A percentile compares a stretch with the other conserved stretches of the same genome.
Conservation (phyloP, 2,329 filamentous ascomycete genomes). For the Fusarium cyanostomum region DNA sequence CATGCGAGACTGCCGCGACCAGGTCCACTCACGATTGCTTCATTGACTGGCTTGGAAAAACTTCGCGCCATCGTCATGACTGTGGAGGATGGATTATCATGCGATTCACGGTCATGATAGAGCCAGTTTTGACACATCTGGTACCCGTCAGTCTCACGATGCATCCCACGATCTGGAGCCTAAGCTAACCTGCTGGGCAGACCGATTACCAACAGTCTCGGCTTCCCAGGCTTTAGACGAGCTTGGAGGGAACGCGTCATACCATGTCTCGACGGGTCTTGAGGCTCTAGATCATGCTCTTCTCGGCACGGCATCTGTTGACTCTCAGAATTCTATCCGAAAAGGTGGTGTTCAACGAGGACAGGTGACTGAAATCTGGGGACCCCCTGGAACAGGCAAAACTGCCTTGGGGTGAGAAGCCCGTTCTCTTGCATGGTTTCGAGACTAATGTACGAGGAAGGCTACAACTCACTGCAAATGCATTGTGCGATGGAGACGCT, state of each 20-base stretch:
- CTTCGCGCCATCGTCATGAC: conserved; percentile 36
- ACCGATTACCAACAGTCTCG: conserved; percentile 80
- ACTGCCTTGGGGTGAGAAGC: conserved; percentile 77
- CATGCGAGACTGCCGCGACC: neutral
- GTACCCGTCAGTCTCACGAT: conserved; percentile 57
- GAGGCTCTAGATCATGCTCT: conserved; percentile 61
- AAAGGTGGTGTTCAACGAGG: conserved; percentile 74
- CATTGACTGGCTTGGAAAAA: conserved; percentile 23
- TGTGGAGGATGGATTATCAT: conserved; percentile 64
- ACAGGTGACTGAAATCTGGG: conserved; percentile 87
- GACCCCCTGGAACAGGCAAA: conserved; percentile 86
- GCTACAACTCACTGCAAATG: conserved; percentile 73
- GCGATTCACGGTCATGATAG: conserved; percentile 68
- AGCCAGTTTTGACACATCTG: conserved; percentile 66
- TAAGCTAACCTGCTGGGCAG: conserved; percentile 53
- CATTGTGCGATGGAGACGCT: conserved; percentile 65
- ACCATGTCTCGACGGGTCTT: conserved; percentile 66
- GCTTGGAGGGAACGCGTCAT: conserved; percentile 60
- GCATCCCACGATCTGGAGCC: neutral
- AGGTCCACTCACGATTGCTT: conserved; percentile 31
- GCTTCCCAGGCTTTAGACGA: conserved; percentile 76
- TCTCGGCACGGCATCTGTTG: conserved; percentile 15
- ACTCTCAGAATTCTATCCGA: conserved; percentile 19
- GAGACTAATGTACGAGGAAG: conserved; percentile 55
- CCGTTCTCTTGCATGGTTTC: conserved; percentile 15